Evolutionary conservation across 345 rosid genomes (phyloP).

Genomic region (Salix udensis): DNA sequence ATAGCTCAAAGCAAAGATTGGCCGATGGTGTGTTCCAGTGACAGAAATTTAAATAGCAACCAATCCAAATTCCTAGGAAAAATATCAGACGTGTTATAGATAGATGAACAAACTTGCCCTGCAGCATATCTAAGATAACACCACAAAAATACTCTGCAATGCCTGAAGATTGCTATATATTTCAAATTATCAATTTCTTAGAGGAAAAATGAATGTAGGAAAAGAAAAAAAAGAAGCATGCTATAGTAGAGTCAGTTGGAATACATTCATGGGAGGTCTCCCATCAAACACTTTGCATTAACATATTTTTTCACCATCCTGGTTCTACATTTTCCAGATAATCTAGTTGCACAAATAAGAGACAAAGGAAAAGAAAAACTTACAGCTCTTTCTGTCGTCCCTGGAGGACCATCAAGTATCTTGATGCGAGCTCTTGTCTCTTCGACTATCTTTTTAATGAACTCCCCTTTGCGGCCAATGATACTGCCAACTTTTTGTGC

Average conservation of each 20-base stretch:
- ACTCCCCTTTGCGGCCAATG: constrained; percentile 97
- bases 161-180: not conserved
- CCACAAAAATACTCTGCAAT: not conserved
- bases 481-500: constrained; percentile 97
- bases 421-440: constrained; percentile 97
- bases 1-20: too few relatives aligned
- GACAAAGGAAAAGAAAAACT: constrained; percentile 33
- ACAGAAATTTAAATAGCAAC: constrained; percentile 1
- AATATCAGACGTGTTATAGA: not conserved
- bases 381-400: constrained; percentile 98
- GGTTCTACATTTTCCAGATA: constrained; percentile 1
- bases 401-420: constrained; percentile 99
- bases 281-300: constrained; percentile 1
- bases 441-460: constrained; percentile 93
- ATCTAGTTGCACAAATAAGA: constrained; percentile 3
- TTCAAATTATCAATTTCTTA: not conserved
- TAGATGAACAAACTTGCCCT: not conserved
- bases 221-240: not conserved
- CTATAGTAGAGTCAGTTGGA: not conserved
- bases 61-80: not conserved
- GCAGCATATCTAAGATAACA: not conserved
- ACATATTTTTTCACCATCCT: constrained; percentile 9
- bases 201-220: not conserved
- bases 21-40: not conserved
- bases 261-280: not conserved